These are phyloP conservation scores for Scheffersomyces segobiensis DNA, from an alignment of 1,139 yeast species.

Conservation along the genomic window DNA sequence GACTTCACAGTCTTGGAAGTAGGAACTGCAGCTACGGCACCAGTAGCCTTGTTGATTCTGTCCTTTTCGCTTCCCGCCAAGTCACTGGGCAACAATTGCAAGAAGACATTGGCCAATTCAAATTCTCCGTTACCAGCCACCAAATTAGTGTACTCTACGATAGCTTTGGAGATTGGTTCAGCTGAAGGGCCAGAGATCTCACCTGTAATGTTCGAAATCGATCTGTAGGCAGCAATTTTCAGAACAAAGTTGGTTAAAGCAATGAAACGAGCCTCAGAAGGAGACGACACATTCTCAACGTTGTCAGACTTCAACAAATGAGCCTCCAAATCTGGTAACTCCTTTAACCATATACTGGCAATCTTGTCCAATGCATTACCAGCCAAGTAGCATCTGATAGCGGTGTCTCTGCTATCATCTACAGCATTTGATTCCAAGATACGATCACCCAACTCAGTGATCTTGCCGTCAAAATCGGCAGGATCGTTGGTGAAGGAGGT, in stretches of 20 bases:
- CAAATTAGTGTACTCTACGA: slow-evolving; percentile 76
- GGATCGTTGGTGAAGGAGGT: slow-evolving; percentile 54
- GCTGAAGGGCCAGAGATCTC: slow-evolving; percentile 48
- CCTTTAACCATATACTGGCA: slow-evolving; percentile 81
- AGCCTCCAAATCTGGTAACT: slow-evolving; percentile 61
- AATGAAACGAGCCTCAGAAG: slow-evolving; percentile 82
- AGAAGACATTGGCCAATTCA: slow-evolving; percentile 73
- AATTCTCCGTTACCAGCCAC: slow-evolving; percentile 84
- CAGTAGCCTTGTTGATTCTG: slow-evolving; percentile 66
- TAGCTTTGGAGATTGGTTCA: slow-evolving; percentile 55
- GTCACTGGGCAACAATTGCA: slow-evolving; percentile 67
- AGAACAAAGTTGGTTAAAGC: slow-evolving; percentile 82
- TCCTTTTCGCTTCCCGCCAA: slow-evolving; percentile 66
- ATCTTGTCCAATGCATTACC: slow-evolving; percentile 82
- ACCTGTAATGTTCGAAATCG: slow-evolving; percentile 45
- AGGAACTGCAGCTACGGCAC: slow-evolving; percentile 5
- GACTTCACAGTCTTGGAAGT: slow-evolving; percentile 4
- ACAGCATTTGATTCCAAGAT: slow-evolving; percentile 21
- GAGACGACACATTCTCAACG: slow-evolving; percentile 46
- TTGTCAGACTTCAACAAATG: slow-evolving; percentile 46
- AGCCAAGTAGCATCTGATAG: slow-evolving; percentile 75
- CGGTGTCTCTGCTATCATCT: slow-evolving; percentile 59
- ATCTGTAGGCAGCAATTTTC: slow-evolving; percentile 75
- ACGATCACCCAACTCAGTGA: slow-evolving; percentile 73
- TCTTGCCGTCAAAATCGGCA: slow-evolving; percentile 51